Percentiles rank a stretch among this genome's conserved stretches.
These are phyloP conservation scores for Neocatenulostroma microsporum DNA, from an alignment of 2,329 filamentous ascomycete genomes.

Conservation along the genomic window DNA sequence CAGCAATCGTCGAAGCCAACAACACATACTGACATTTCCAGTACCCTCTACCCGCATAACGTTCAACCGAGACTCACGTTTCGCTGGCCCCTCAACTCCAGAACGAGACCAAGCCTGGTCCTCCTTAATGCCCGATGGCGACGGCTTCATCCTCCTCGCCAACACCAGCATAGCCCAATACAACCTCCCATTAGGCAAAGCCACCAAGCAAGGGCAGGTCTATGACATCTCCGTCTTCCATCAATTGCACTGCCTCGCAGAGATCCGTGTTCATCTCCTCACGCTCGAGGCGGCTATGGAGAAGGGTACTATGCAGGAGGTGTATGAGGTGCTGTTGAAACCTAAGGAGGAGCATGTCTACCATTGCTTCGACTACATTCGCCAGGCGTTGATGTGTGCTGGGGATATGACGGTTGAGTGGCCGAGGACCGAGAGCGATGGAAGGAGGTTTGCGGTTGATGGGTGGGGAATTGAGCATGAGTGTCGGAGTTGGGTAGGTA, in stretches of 20 bases:
- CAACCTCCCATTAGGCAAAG: constrained; percentile 23
- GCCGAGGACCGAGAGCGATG: constrained; percentile 24
- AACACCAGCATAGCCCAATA: constrained; percentile 14
- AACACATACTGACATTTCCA: background rate
- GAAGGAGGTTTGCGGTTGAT: constrained; percentile 27
- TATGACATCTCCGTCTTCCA: constrained; percentile 31
- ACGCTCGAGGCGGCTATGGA: constrained; percentile 17
- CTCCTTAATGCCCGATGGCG: constrained; percentile 22
- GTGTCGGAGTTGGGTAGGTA: constrained; percentile 25
- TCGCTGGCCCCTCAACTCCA: constrained; percentile 16
- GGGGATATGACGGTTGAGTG: constrained; percentile 27
- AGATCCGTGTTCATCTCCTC: constrained; percentile 25
- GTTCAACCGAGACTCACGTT: constrained; percentile 22
- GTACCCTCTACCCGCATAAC: constrained; percentile 11
- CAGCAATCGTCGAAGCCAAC: too few species aligned
- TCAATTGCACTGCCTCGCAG: constrained; percentile 29
- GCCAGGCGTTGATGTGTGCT: constrained; percentile 25
- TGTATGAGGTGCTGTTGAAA: constrained; percentile 16
- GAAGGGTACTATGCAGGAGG: constrained; percentile 11
- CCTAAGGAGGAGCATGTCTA: constrained; percentile 21
- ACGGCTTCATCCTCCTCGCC: constrained; percentile 28
- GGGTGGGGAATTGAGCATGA: constrained; percentile 27
- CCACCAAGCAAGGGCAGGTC: constrained; percentile 19
- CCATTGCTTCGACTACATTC: constrained; percentile 28
- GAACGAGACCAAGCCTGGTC: constrained; percentile 25